Percentiles rank a stretch among this genome's conserved stretches.
Conservation (phyloP, 225 moss, liverwort and hornwort genomes). For the Polytrichum formosum region DNA sequence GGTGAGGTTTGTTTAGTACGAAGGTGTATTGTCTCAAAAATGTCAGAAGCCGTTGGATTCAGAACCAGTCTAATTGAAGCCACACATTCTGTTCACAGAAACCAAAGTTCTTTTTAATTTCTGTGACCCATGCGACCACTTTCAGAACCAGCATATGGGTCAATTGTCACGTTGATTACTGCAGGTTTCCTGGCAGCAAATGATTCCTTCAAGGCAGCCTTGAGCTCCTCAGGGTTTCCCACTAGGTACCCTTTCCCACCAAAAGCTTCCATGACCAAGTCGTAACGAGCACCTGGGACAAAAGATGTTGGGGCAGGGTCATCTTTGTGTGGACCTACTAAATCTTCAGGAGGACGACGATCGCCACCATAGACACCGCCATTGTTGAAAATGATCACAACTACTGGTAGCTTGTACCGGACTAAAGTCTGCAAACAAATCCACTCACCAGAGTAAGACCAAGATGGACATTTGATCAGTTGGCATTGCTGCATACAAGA, state of each 20-base stretch:
- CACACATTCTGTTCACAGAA: too few relatives aligned
- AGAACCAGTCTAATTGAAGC: not conserved
- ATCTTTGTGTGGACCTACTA: slow-evolving; percentile 67
- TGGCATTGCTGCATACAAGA: not conserved
- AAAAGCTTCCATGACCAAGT: slow-evolving; percentile 90
- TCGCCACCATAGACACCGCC: slow-evolving; percentile 98
- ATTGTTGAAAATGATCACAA: slow-evolving; percentile 96
- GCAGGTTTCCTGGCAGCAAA: slow-evolving; percentile 82
- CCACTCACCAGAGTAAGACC: slow-evolving; percentile 2
- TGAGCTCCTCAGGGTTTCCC: slow-evolving; percentile 79
- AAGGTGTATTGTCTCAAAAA: too few relatives aligned
- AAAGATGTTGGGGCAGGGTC: slow-evolving; percentile 98
- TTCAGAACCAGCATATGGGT: slow-evolving; percentile 93
- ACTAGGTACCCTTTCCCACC: slow-evolving; percentile 91
- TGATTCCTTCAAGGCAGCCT: slow-evolving; percentile 64
- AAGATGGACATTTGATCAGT: not conserved
- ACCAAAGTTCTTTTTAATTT: slow-evolving; percentile 32
- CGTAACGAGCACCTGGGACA: slow-evolving; percentile 96
- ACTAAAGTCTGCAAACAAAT: slow-evolving; percentile 73
- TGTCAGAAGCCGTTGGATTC: not conserved
- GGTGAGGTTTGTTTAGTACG: too few relatives aligned
- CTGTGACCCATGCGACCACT: slow-evolving; percentile 98
- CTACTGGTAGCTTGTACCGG: slow-evolving; percentile 86
- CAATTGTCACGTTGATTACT: slow-evolving; percentile 87
- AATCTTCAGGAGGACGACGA: slow-evolving; percentile 75